Evolutionary conservation across 352 stramenopile genomes (phyloP).

Genomic region (Pythium aquatile): DNA sequence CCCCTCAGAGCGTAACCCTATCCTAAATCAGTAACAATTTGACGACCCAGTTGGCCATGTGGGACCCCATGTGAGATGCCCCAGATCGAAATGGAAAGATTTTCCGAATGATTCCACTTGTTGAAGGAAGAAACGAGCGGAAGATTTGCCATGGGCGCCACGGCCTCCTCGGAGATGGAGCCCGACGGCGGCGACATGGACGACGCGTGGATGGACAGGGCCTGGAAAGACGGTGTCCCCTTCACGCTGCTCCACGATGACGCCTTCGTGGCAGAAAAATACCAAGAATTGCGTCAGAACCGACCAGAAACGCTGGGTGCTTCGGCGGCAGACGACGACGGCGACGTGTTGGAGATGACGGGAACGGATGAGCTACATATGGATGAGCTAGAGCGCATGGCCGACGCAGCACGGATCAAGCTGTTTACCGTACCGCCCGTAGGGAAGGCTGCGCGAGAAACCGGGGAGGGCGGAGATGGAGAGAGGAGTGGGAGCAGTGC

Average conservation of each 20-base stretch:
- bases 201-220: constrained; percentile 14
- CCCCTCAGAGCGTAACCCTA: not conserved
- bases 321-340: constrained; percentile 15
- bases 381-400: constrained; percentile 59
- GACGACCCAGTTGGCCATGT: constrained; percentile 3
- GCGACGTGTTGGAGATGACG: constrained; percentile 37
- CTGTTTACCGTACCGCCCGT: constrained; percentile 32
- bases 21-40: not conserved
- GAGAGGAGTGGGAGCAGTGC: not conserved
- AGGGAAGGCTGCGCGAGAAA: not conserved
- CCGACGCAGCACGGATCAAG: constrained; percentile 54
- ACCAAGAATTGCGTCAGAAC: constrained; percentile 37
- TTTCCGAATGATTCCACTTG: not conserved
- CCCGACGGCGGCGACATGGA: constrained; percentile 5
- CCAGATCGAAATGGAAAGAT: not conserved
- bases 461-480: not conserved
- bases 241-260: constrained; percentile 78
- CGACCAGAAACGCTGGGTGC: not conserved
- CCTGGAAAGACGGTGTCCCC: constrained; percentile 38
- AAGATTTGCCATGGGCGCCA: constrained; percentile 12
- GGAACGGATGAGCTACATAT: constrained; percentile 50
- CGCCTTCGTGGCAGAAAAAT: constrained; percentile 64
- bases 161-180: not conserved
- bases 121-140: not conserved
- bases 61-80: not conserved